These are phyloP conservation scores for Aegle marmelos DNA, from an alignment of 345 rosid genomes.

Conservation along the genomic window DNA sequence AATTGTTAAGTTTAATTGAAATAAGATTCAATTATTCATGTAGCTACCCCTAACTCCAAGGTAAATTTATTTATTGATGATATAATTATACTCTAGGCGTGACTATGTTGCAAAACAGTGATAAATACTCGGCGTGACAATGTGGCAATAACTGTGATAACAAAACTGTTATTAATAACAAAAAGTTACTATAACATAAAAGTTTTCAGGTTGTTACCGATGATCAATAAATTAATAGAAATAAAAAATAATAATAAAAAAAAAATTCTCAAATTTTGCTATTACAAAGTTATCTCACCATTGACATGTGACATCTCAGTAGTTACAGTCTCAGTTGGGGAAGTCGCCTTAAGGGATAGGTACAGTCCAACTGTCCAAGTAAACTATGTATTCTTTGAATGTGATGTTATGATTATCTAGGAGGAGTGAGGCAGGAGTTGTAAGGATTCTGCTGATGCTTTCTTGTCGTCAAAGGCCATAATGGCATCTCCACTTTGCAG, in stretches of 20 bases:
- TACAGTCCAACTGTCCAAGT: not conserved
- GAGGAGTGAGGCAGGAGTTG: not conserved
- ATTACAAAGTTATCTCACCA: not conserved
- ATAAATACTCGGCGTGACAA: too few species aligned
- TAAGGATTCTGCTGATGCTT: not conserved
- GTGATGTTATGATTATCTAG: not conserved
- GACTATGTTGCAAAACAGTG: too few species aligned
- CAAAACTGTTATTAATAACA: too few species aligned
- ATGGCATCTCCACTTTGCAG: constrained; percentile 22
- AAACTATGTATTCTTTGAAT: not conserved
- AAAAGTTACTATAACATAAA: too few species aligned
- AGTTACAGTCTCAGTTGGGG: not conserved
- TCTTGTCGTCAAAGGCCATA: constrained; percentile 13
- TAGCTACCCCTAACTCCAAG: too few species aligned
- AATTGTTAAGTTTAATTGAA: too few species aligned
- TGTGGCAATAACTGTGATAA: too few species aligned
- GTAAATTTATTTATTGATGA: not conserved
- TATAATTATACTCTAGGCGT: not conserved
- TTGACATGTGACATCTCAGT: too few species aligned
- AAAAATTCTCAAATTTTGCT: not conserved
- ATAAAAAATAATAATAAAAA: not conserved
- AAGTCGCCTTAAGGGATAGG: not conserved
- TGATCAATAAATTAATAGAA: too few species aligned
- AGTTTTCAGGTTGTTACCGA: too few species aligned
- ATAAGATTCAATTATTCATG: too few species aligned